Conservation (phyloP, 2,329 filamentous ascomycete genomes). For the Aspergillus fructus region DNA sequence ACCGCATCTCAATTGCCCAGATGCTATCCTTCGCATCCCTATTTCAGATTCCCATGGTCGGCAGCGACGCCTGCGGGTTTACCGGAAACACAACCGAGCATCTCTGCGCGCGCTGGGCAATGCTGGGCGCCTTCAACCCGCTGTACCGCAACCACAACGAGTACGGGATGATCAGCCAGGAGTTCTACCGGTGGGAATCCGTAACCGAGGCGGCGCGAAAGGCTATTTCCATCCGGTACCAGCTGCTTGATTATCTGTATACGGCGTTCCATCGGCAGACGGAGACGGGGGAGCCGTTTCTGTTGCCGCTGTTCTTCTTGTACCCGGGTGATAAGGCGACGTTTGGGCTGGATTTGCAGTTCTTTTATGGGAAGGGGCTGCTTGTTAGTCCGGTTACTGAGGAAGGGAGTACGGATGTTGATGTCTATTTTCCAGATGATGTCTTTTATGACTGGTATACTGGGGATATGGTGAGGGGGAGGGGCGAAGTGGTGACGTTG, state of each 20-base stretch:
- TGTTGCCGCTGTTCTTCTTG: conserved; percentile 70
- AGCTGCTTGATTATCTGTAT: conserved; percentile 75
- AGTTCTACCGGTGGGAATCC: conserved; percentile 69
- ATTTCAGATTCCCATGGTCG: conserved; percentile 68
- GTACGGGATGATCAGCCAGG: conserved; percentile 56
- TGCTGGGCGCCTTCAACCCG: conserved; percentile 69
- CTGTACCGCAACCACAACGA: conserved; percentile 76
- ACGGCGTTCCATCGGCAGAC: conserved; percentile 65
- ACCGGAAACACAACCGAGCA: conserved; percentile 64
- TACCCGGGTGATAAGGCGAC: conserved; percentile 61
- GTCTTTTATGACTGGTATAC: conserved; percentile 63
- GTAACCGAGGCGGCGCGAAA: conserved; percentile 65
- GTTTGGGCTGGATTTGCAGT: conserved; percentile 54
- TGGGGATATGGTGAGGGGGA: conserved; percentile 45
- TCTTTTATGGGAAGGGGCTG: conserved; percentile 60
- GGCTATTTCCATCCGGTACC: conserved; percentile 71
- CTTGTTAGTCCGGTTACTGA: conserved; percentile 58
- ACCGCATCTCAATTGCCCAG: conserved; percentile 58
- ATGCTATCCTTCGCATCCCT: conserved; percentile 63
- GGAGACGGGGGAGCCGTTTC: conserved; percentile 60
- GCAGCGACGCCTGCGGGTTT: conserved; percentile 76
- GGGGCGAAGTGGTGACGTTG: conserved; percentile 46
- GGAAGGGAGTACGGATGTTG: conserved; percentile 52
- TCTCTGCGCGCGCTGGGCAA: conserved; percentile 72
- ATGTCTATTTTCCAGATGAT: conserved; percentile 58